Conservation (phyloP, 352 stramenopile species). For the Phytophthora colocasiae region DNA sequence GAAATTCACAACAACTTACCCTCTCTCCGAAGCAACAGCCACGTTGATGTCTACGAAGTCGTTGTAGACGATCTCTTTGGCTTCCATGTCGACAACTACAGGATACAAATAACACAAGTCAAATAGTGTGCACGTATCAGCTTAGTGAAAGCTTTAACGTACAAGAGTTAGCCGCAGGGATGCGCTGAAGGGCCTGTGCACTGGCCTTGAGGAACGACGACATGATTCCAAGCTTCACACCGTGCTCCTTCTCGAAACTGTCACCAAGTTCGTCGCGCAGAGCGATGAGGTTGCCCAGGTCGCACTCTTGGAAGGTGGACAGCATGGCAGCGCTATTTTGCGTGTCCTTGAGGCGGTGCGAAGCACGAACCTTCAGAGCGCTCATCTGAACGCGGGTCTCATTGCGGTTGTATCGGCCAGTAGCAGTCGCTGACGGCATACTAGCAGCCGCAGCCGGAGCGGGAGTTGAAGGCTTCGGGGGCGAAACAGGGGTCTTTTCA, state of each 20-base stretch:
- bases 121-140: background rate
- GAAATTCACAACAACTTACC: slow-evolving; percentile 44
- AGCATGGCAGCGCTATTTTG: slow-evolving; percentile 99
- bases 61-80: slow-evolving; percentile 99
- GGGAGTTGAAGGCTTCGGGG: slow-evolving; percentile 36
- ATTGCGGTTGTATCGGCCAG: slow-evolving; percentile 61
- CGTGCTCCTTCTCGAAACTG: slow-evolving; percentile 97
- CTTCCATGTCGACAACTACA: slow-evolving; percentile 96
- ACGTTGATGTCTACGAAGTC: slow-evolving; percentile 99
- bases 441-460: slow-evolving; percentile 34
- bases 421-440: slow-evolving; percentile 18
- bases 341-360: slow-evolving; percentile 96
- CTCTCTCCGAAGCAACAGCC: slow-evolving; percentile 94
- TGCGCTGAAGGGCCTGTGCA: slow-evolving; percentile 91
- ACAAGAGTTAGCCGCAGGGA: slow-evolving; percentile 98
- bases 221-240: slow-evolving; percentile 99
- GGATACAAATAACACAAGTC: slow-evolving; percentile 15
- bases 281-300: slow-evolving; percentile 97
- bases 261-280: slow-evolving; percentile 92
- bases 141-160: slow-evolving; percentile 29
- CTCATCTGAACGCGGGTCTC: slow-evolving; percentile 95
- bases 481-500: slow-evolving; percentile 29
- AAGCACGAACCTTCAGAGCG: slow-evolving; percentile 95
- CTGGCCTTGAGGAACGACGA: slow-evolving; percentile 98
- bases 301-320: slow-evolving; percentile 99